Conservation (phyloP, 139 green algal species). For the Chlamydomonas schloesseri region DNA sequence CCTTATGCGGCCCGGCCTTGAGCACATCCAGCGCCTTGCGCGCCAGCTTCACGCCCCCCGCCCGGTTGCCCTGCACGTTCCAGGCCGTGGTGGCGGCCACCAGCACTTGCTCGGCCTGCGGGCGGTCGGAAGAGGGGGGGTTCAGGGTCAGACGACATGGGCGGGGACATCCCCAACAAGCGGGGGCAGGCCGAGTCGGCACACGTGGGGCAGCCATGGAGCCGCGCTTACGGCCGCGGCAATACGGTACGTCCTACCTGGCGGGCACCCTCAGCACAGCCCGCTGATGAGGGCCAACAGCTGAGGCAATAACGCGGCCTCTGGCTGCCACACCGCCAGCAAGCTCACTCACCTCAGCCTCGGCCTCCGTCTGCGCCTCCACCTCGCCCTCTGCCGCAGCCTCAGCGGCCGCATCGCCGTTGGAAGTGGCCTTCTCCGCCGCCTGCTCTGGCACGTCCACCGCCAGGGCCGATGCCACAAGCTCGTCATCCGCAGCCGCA, state of each 20-base stretch:
- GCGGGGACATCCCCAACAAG: too few relatives aligned
- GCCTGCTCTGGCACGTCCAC: not conserved
- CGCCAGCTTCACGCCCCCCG: not conserved
- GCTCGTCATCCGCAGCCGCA: too few relatives aligned
- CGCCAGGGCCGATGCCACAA: not conserved
- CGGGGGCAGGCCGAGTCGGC: too few relatives aligned
- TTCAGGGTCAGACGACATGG: too few relatives aligned
- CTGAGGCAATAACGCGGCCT: too few relatives aligned
- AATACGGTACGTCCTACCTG: too few relatives aligned
- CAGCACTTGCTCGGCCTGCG: conserved; percentile 28
- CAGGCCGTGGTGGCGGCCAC: conserved; percentile 10
- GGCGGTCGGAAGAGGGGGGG: not conserved
- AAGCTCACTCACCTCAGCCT: not conserved
- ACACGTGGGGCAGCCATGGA: too few relatives aligned
- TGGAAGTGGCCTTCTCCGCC: not conserved
- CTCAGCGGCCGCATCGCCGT: not conserved
- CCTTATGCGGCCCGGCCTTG: not conserved
- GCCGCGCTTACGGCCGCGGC: too few relatives aligned
- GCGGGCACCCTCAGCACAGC: too few relatives aligned
- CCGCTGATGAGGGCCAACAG: too few relatives aligned
- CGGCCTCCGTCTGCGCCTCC: not conserved
- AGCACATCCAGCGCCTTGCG: conserved; percentile 7
- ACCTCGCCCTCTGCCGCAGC: not conserved
- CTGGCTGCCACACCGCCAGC: too few relatives aligned
- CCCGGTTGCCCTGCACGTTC: conserved; percentile 19